phyloP scores from a whole-genome alignment of 2,329 filamentous ascomycete species.

The Trichoderma aggressivum region DNA sequence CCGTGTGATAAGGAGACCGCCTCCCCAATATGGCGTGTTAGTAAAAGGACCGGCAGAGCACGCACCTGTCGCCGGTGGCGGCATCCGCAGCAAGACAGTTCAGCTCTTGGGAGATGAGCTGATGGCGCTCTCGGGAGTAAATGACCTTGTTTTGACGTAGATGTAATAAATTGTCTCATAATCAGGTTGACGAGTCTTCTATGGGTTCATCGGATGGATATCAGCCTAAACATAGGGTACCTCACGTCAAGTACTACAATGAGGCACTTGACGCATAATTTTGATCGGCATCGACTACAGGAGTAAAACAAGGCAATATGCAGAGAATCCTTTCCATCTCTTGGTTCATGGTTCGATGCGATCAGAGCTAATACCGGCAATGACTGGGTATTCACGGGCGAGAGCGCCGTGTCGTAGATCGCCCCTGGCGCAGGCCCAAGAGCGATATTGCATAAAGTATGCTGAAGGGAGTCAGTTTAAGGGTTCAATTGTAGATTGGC shows the following conservation, averaged over 20 bases:
- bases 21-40: not conserved
- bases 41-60: not conserved
- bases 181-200: not conserved
- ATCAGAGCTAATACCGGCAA: not conserved
- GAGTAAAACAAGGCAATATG: not conserved
- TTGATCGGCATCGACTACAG: not conserved
- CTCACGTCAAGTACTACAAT: not conserved
- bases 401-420: not conserved
- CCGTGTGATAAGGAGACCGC: not conserved
- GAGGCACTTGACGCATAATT: not conserved
- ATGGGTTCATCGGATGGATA: not conserved
- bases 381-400: not conserved
- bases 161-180: constrained; percentile 13
- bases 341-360: not conserved
- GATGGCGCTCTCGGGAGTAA: not conserved
- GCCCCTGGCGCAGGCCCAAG: not conserved
- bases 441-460: not conserved
- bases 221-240: constrained; percentile 12
- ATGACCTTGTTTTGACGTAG: not conserved
- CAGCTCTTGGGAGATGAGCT: too few species aligned
- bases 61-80: not conserved
- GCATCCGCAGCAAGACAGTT: not conserved
- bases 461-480: not conserved
- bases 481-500: not conserved
- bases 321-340: not conserved